Evolutionary conservation across 805 yeast species (phyloP).

Genomic region (Metschnikowia sp.): DNA sequence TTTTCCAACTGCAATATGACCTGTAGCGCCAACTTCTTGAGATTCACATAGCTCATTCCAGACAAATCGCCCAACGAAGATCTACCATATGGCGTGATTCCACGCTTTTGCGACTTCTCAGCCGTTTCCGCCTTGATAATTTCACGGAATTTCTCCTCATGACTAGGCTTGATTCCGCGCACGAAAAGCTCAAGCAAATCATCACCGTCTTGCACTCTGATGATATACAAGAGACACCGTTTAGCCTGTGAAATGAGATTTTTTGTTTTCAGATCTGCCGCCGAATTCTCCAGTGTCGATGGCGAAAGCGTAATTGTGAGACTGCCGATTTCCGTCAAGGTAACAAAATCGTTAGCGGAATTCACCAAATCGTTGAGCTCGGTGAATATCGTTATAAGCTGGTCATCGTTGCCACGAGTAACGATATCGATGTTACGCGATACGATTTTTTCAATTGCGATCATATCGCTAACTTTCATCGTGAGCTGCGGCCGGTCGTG

Average conservation of each 20-base stretch:
- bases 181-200: constrained; percentile 67
- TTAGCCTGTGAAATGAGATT: constrained; percentile 73
- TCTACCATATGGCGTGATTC: constrained; percentile 38
- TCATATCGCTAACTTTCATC: constrained; percentile 45
- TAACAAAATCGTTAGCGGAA: constrained; percentile 39
- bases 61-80: constrained; percentile 51
- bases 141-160: constrained; percentile 62
- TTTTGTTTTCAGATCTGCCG: constrained; percentile 54
- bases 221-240: constrained; percentile 74
- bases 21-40: constrained; percentile 74
- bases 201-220: constrained; percentile 73
- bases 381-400: constrained; percentile 43
- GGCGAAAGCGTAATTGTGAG: constrained; percentile 59
- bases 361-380: constrained; percentile 38
- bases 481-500: constrained; percentile 45
- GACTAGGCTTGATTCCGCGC: constrained; percentile 61
- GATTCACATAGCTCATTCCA: constrained; percentile 58
- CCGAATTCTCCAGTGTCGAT: constrained; percentile 41
- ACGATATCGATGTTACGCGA: constrained; percentile 39
- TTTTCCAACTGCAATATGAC: constrained; percentile 72
- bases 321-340: constrained; percentile 49
- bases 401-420: constrained; percentile 54
- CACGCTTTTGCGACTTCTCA: constrained; percentile 23
- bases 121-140: constrained; percentile 48
- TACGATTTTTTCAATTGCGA: constrained; percentile 43